Percentiles rank a stretch among this genome's conserved stretches.
Evolutionary conservation across 352 stramenopile genomes (phyloP).

Genomic region (Blastocystis sp.): DNA sequence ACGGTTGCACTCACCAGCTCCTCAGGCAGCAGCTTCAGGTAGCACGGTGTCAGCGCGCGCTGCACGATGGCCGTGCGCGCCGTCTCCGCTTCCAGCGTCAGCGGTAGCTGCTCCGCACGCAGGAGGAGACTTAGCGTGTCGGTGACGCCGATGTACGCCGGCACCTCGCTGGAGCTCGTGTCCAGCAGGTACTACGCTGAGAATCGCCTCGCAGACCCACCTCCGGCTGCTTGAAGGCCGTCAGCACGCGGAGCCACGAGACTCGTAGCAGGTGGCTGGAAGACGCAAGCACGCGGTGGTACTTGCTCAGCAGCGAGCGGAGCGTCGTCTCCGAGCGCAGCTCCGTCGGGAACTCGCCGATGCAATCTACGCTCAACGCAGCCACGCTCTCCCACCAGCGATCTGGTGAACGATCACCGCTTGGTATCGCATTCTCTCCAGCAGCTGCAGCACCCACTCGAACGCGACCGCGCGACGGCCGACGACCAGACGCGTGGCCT

Average conservation of each 20-base stretch:
- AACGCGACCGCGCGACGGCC: not conserved
- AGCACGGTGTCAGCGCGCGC: not conserved
- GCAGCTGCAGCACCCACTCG: not conserved
- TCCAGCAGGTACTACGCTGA: not conserved
- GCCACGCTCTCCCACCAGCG: not conserved
- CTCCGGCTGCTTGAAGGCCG: not conserved
- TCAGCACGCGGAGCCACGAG: not conserved
- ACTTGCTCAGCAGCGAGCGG: not conserved
- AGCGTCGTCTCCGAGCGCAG: not conserved
- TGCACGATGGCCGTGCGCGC: not conserved
- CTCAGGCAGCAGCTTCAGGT: not conserved
- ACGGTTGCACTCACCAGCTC: not conserved
- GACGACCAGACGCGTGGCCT: not conserved
- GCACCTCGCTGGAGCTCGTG: not conserved
- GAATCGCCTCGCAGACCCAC: not conserved
- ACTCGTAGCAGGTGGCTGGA: not conserved
- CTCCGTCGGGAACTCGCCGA: not conserved
- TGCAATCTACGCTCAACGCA: not conserved
- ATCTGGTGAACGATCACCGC: not conserved
- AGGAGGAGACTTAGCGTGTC: not conserved
- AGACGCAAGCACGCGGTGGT: not conserved
- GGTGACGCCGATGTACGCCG: not conserved
- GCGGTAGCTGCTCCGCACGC: not conserved
- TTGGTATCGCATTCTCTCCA: not conserved
- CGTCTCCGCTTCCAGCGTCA: not conserved